phyloP scores from a whole-genome alignment of 2,329 filamentous ascomycete species.

The Fusarium beomiforme region DNA sequence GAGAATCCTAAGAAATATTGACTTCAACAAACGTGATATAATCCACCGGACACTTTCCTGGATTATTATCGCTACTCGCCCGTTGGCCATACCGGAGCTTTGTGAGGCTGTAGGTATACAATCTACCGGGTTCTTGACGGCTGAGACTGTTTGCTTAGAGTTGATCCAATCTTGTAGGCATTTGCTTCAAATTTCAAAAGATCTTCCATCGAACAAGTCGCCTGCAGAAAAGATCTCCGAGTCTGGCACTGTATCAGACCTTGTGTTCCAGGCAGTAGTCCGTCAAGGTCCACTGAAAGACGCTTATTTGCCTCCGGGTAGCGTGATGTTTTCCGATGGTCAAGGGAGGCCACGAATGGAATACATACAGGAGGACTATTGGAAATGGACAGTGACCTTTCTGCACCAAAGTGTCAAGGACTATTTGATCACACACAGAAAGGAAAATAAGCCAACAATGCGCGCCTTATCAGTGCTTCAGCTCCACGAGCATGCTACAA shows the following conservation, averaged over 20 bases:
- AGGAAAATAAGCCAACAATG: fast-evolving
- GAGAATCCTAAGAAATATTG: not conserved
- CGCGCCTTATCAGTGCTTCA: fast-evolving
- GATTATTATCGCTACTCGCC: not conserved
- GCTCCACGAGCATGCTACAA: not conserved
- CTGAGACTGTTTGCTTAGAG: not conserved
- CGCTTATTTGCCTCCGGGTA: no score
- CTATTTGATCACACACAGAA: not conserved
- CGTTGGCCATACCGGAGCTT: not conserved
- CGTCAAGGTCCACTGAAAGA: no score
- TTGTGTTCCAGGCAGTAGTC: no score
- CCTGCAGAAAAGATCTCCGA: no score
- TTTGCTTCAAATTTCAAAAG: conserved; percentile 18
- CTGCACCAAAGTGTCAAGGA: conserved; percentile 12
- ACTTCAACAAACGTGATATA: fast-evolving
- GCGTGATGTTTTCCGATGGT: no score
- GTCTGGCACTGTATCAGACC: no score
- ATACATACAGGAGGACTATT: not conserved
- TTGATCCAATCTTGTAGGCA: not conserved
- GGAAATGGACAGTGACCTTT: not conserved
- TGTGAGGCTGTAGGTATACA: conserved; percentile 4
- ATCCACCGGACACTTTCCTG: not conserved
- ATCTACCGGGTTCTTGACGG: not conserved
- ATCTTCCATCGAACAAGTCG: no score
- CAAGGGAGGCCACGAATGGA: no score